Base-by-base conservation (phyloP, 2,329 filamentous ascomycete genomes). In the Mariannaea sp. region DNA sequence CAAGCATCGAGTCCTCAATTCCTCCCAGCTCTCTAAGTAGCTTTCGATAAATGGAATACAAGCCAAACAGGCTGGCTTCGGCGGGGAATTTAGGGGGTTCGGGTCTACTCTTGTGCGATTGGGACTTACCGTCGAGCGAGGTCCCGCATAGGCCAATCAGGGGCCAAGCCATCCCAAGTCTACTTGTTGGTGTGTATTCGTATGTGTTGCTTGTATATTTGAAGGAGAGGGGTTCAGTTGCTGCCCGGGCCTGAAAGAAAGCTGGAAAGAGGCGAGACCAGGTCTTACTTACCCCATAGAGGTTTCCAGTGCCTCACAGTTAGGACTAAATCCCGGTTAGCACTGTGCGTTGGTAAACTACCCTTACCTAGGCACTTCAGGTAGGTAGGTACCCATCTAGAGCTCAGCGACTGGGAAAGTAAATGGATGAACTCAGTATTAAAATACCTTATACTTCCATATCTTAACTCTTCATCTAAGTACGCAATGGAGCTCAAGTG, bases 51-150 rank as follows among this genome's bases (percentile, higher is more conserved):
- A 29, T 7, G 26, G 26, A 12, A 32, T 12, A 32, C 7, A 32
- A 32, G 13, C 9, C 10, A 32, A 32, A 32, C 7, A 32, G 9
- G 43, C 40, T 54, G 59, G 59, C 48, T 46, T 65, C 58, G 58
- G 49, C 52, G 60, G 49, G 40, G 13, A 32, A 29, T 62, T 65
- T 65, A 65, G 62, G 62, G 62, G 62, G 62, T 64, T 51, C 49
- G 53, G 58, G 47, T 17, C 39, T 30, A 20, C 39, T 42, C n/a
- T n/a, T n/a, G n/a, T n/a, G n/a, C n/a, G n/a, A 43, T 41, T 38
- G 47, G 38, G 13, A n/a, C 10, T 32, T 14, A 40, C 39, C 45
- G 35, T 49, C 35, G 40, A 48, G 45, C 47, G 32, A 33, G 12
- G 22, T 22, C 41, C 58, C 49, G 59, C 59, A 50, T 53, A 46